A percentile compares a stretch with the other conserved stretches of the same genome.
phyloP scores from a whole-genome alignment of 73 alveolate genomes.

The Paramecium sexaurelia region DNA sequence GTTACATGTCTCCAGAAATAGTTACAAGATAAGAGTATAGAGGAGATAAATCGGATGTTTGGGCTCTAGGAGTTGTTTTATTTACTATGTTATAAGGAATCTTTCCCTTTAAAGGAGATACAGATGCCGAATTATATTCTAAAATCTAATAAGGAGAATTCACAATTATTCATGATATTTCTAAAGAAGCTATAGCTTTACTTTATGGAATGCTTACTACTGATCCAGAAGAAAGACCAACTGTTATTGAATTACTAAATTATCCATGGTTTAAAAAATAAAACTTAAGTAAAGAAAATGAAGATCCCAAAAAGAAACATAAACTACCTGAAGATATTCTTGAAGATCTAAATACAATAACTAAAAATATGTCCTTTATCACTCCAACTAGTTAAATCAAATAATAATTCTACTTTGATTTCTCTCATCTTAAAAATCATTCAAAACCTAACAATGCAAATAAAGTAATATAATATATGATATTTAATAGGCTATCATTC shows the following conservation, averaged over 20 bases:
- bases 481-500: constrained; percentile 20
- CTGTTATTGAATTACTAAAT: constrained; percentile 46
- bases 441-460: neutral
- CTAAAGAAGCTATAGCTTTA: constrained; percentile 58
- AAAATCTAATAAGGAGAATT: constrained; percentile 69
- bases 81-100: constrained; percentile 76
- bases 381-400: constrained; percentile 45
- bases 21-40: constrained; percentile 72
- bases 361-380: constrained; percentile 37
- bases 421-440: neutral
- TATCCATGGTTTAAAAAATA: constrained; percentile 52
- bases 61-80: constrained; percentile 85
- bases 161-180: constrained; percentile 57
- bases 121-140: constrained; percentile 74
- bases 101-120: constrained; percentile 77
- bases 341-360: constrained; percentile 33
- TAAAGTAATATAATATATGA: neutral
- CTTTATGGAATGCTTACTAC: constrained; percentile 67
- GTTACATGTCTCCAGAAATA: constrained; percentile 89
- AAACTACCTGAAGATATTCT: constrained; percentile 25
- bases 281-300: neutral
- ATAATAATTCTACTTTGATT: constrained; percentile 36
- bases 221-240: constrained; percentile 72
- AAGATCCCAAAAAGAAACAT: neutral
- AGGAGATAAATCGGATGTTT: constrained; percentile 82